phyloP scores from a whole-genome alignment of 1,139 yeast genomes.

The Pichia inconspicua region DNA sequence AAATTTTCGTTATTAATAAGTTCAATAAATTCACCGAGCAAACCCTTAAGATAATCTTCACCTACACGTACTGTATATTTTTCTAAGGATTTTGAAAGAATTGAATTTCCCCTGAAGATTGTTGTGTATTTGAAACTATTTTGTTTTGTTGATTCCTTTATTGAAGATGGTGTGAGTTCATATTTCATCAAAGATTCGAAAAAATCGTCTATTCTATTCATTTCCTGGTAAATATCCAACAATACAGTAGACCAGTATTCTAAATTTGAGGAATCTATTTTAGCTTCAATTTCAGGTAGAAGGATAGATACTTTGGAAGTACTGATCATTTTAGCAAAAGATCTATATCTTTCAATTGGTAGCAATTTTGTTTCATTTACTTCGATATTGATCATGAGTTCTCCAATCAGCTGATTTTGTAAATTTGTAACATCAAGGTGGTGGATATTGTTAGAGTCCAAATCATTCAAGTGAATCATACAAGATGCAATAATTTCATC shows the following conservation, averaged over 20 bases:
- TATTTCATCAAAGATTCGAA: slow-evolving; percentile 57
- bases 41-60: slow-evolving; percentile 64
- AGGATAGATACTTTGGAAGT: slow-evolving; percentile 46
- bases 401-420: slow-evolving; percentile 40
- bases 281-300: slow-evolving; percentile 37
- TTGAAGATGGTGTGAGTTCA: slow-evolving; percentile 40
- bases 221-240: slow-evolving; percentile 58
- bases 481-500: slow-evolving; percentile 43
- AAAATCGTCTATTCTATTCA: slow-evolving; percentile 61
- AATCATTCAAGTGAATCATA: slow-evolving; percentile 47
- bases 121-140: slow-evolving; percentile 42
- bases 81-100: slow-evolving; percentile 75
- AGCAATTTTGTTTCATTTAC: slow-evolving; percentile 53
- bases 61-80: slow-evolving; percentile 71
- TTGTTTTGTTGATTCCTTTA: slow-evolving; percentile 28
- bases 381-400: slow-evolving; percentile 47
- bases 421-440: slow-evolving; percentile 25
- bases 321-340: slow-evolving; percentile 51
- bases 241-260: slow-evolving; percentile 48
- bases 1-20: slow-evolving; percentile 41
- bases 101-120: slow-evolving; percentile 76
- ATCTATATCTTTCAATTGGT: slow-evolving; percentile 49
- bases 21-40: slow-evolving; percentile 62
- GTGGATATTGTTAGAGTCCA: slow-evolving; percentile 26
- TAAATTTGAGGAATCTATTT: slow-evolving; percentile 36